Base-by-base conservation (phyloP, 768 basidiomycete species). In the Tylopilus cervinicoccineus region DNA sequence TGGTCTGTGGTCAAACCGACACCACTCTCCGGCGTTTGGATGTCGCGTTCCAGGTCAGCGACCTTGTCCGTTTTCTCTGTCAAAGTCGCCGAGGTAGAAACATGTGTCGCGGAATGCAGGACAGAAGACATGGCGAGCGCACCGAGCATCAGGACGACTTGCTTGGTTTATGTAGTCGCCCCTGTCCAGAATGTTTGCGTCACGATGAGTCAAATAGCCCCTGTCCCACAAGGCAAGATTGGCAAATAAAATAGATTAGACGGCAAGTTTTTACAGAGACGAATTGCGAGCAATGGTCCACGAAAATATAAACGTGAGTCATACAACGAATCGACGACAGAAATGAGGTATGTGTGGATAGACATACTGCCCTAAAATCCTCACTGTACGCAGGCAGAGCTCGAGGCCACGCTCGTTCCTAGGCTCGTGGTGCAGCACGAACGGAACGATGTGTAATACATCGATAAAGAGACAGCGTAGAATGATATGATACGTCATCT, bases 361-460 rank as follows among this genome's bases (percentile, higher is more conserved):
- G 36, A 51, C 43, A 55, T 57, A 46, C 45, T 56, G 55, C 60
- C 58, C 48, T 53, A 61, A 63, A 54, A 55, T 57, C 54, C 48
- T 51, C 53, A 55, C 44, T 31, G 47, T 48, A 47, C 51, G 45
- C 55, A 56, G 52, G 57, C 60, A 58, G 46, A 76, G 67, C 64
- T 74, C 76, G 77, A 73, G 81, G 75, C 76, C 76, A 79, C 75
- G 80, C 76, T 73, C 81, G 77, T 81, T 79, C 68, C 81, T 69
- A 77, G 78, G 81, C 72, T 76, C 76, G 72, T 74, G 58, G 53
- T 56, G 45, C 38, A 53, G 63, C 66, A 76, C 70, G 66, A 77
- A 76, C 82, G 76, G 79, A 78, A 82, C 79, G 81, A 76, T 71
- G 78, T 79, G 74, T 70, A 75, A 79, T 67, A 78, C 83, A 71